phyloP scores from a whole-genome alignment of 176 grass and related monocot species.

The Hsuehochloa calcarea region DNA sequence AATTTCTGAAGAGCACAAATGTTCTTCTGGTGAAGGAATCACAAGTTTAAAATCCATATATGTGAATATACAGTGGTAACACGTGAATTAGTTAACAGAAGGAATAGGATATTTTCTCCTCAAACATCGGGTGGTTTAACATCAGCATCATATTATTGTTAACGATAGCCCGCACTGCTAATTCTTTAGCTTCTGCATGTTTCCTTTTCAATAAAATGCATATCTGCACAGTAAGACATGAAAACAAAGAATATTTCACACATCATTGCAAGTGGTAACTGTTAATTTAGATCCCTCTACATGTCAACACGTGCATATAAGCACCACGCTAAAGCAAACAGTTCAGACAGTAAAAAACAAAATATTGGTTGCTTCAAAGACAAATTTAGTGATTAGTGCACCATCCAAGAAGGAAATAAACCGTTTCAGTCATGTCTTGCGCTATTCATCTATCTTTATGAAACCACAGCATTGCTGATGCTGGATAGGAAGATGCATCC shows the following conservation, averaged over 20 bases:
- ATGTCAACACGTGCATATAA: background rate
- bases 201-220: constrained; percentile 83
- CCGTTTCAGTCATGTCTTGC: background rate
- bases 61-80: constrained; percentile 25
- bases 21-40: constrained; percentile 63
- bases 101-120: constrained; percentile 97
- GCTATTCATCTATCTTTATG: background rate
- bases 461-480: background rate
- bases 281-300: constrained; percentile 4
- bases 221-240: constrained; percentile 59
- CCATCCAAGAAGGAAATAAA: background rate
- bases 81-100: constrained; percentile 29
- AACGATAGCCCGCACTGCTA: constrained; percentile 76
- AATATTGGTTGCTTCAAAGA: background rate
- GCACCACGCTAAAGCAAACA: constrained; percentile 19
- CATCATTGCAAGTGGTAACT: background rate
- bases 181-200: constrained; percentile 84
- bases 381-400: background rate
- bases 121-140: constrained; percentile 87
- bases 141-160: constrained; percentile 88
- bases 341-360: background rate
- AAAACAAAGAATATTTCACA: constrained; percentile 13
- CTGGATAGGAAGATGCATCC: background rate
- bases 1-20: constrained; percentile 76
- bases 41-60: constrained; percentile 37